Base-by-base conservation (phyloP, 176 grass and related monocot genomes). In the Tuctoria greenei region DNA sequence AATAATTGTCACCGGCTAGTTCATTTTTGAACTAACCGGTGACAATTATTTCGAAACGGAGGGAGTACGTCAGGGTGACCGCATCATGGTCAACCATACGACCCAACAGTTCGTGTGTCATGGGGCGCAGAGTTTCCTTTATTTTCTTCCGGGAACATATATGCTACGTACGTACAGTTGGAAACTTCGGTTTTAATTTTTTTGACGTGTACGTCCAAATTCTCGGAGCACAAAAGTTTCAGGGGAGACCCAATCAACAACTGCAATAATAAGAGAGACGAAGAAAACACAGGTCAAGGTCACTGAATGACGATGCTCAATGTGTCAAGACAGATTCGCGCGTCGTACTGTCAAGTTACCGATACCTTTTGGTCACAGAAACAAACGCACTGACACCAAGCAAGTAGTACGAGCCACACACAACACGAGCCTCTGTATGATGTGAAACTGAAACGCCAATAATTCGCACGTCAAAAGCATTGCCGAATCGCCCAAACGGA, bases 381-480 rank as follows among this genome's bases (percentile, higher is more conserved):
- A 60, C 24, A 27, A 27, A 60, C 10, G 28, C 24, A 27, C 24
- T 26, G 24, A 28, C 25, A 26, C n/a, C 10, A 58, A 60, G n/a
- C 52, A 3, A 55, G 52, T 23, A 10, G 24, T 28, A 60, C 24
- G 28, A 40, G 35, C 15, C 8, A 42, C 37, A 25, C 52, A 55
- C 12, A 44, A 40, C 5, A 31, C 15, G 25, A 1, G 7, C 25
- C 57, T 47, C 10, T 2, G 35, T 59, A 20, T 41, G 61, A 47
- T 5, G 80, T 66, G 80, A 74, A 66, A 66, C 8, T 66, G 80
- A 74, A 66, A 66, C 8, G 50, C 17, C 49, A 9, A 15, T 10
- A 9, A 15, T 10, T 44, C 14, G 36, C 79, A 54, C 46, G 80
- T 74, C 61, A 25, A 45, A 66, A 45, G 49, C 37, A n/a, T 15